Evolutionary conservation across 2,329 filamentous ascomycete species (phyloP).

Genomic region (Beauveria varroae): DNA sequence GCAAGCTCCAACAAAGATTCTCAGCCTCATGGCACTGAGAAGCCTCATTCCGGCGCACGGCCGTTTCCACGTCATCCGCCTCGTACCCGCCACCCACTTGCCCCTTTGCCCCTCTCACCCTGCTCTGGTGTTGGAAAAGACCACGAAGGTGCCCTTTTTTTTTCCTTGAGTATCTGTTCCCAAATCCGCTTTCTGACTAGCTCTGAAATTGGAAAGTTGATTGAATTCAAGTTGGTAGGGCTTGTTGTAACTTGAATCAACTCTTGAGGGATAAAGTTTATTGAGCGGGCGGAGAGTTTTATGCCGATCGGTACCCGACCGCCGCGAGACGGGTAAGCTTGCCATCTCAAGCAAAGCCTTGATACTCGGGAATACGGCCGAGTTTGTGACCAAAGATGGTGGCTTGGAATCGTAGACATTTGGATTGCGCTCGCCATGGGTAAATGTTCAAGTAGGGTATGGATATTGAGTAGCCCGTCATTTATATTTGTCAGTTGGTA

Average conservation of each 20-base stretch:
- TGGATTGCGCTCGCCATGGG: neutral
- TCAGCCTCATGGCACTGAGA: neutral
- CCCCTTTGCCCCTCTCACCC: neutral
- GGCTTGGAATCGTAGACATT: neutral
- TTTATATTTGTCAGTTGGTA: neutral
- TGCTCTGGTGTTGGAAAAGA: neutral
- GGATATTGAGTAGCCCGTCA: neutral
- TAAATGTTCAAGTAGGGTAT: neutral
- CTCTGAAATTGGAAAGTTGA: neutral
- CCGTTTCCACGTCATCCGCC: neutral
- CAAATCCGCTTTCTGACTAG: neutral
- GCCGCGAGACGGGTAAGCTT: neutral
- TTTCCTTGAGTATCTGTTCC: neutral
- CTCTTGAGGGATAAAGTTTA: neutral
- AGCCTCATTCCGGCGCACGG: slow-evolving; percentile 6
- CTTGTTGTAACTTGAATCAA: neutral
- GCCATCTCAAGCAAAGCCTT: neutral
- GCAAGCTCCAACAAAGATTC: neutral
- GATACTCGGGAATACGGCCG: neutral
- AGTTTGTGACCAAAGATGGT: neutral
- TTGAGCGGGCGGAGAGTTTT: neutral
- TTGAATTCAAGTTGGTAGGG: neutral
- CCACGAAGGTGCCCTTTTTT: neutral
- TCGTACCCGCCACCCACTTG: neutral
- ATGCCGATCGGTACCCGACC: neutral